Base-by-base conservation (phyloP, 306 rosid species). In the Canavalia gladiata region DNA sequence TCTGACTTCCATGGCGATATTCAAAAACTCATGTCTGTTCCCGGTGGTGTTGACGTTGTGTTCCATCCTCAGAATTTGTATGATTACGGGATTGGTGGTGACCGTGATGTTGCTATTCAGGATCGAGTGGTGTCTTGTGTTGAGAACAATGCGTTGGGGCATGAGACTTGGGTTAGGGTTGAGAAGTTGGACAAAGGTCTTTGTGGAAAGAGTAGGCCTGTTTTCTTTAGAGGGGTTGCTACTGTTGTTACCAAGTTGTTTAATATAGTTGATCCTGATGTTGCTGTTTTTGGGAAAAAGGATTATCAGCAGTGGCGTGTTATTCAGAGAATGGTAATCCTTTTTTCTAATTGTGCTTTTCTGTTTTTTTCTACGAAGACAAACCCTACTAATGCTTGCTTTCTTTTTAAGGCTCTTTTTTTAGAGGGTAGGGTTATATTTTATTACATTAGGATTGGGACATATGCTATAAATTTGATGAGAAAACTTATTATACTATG, bases 231-330 rank as follows among this genome's bases (percentile, higher is more conserved):
- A 90, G 99, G 99, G 28, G 97, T 93, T 70, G 94, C 97, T 2
- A 93, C 99, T 12, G 42, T 95, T 49, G 97, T 95, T 6, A 74
- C 91, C 49, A 93, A 93, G 90, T 42, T 95, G 93, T 93, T 95
- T 78, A 92, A 95, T 81, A 83, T 93, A 9, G 94, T 93, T 75
- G 98, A 95, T 18, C 97, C 99, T 28, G 99, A 95, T 82, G 84
- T 95, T 60, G 98, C 92, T 41, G 50, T 93, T 30, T 92, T 95
- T 82, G 99, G 99, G 63, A 95, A 95, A 84, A 93, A 95, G 84
- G 98, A 95, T 90, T 93, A 92, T 87, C 98, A 92, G 83, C 99
- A 95, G 64, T 92, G 91, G 92, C 82, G 92, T 64, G 37, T 95
- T 83, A 85, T 95, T 74, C 90, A 84, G 86, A 76, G 91, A 67